Percentiles rank a stretch among this genome's conserved stretches.
phyloP scores from a whole-genome alignment of 2,329 filamentous ascomycete genomes.

The Botrytis medusae region DNA sequence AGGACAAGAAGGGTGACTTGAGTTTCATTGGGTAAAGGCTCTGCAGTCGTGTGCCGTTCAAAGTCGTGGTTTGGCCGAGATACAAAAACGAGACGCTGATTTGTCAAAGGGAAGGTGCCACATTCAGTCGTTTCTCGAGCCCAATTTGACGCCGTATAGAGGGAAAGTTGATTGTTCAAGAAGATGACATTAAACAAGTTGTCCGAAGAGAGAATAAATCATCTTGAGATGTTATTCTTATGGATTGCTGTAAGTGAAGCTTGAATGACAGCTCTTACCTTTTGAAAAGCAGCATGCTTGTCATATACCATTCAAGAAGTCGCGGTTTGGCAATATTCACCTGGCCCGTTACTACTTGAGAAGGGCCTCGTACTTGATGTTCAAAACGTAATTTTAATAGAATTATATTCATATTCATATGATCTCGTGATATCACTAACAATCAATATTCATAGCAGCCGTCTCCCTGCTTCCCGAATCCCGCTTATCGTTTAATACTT shows the following conservation, averaged over 20 bases:
- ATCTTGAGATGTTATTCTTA: neutral
- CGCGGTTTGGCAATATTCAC: neutral
- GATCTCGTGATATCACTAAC: conserved; percentile 24
- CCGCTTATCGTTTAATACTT: neutral
- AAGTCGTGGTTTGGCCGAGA: neutral
- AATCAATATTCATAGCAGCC: conserved; percentile 23
- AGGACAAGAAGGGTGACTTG: conserved; percentile 9
- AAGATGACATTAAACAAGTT: neutral
- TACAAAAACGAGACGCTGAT: neutral
- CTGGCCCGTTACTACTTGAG: neutral
- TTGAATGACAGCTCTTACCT: neutral
- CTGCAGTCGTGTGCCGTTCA: neutral
- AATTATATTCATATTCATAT: conserved; percentile 33
- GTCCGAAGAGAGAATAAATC: neutral
- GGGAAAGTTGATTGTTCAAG: neutral
- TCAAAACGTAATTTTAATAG: conserved; percentile 13
- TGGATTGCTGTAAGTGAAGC: neutral
- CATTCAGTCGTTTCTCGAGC: neutral
- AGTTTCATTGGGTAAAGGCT: conserved; percentile 1
- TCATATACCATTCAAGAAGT: neutral
- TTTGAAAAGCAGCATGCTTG: too few relatives aligned
- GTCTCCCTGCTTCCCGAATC: conserved; percentile 23
- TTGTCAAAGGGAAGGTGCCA: neutral
- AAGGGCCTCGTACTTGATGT: neutral
- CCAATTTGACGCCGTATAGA: too few relatives aligned